Evolutionary conservation across 2,329 filamentous ascomycete species (phyloP), one percentile per base, ranked within the genome.

Genomic region (Fonsecaea pugnacius): DNA sequence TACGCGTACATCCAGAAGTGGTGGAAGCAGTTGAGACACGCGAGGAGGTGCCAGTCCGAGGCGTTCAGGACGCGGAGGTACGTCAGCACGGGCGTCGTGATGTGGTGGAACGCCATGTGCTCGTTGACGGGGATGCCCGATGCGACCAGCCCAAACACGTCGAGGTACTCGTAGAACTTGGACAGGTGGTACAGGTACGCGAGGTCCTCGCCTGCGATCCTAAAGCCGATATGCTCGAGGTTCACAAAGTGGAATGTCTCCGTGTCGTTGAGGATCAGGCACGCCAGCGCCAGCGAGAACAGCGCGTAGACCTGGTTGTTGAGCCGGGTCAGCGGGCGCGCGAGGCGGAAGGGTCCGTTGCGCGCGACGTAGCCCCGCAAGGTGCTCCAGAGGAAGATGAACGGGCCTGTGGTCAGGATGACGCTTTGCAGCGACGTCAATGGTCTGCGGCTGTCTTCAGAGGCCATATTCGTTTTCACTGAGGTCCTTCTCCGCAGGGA

Each of bases 121-220:
- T 70, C 57, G 36, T 70, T 70, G 40, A 75, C 69, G 10, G 53
- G 30, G 1, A 69, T 69, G 2, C 73, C 71, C 9, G 63, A 63
- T 9, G 74, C 73, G 4, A 72, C 66, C n/a, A 75, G 71, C 57
- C 68, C 71, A 35, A 75, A 68, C 14, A 75, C 71, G 55, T 75
- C 73, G 30, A 74, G 48, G 60, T 74, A 73, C 56, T 76, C 73
- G 59, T 74, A 75, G 46, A 75, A 70, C 58, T 74, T 75, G 52
- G 72, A 74, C 8, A 68, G 59, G 52, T 74, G 72, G 50, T 70
- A 75, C 6, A 72, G 48, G 35, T 68, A 66, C 24, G 68, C 62
- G n/a, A 68, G 60, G 43, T n/a, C n/a, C n/a, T n/a, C n/a, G n/a
- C n/a, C n/a, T n/a, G n/a, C n/a, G n/a, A n/a, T n/a, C 54, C 53